These are phyloP conservation scores for Fragaria nilgerrensis DNA, from an alignment of 306 rosid species.

Conservation along the genomic window DNA sequence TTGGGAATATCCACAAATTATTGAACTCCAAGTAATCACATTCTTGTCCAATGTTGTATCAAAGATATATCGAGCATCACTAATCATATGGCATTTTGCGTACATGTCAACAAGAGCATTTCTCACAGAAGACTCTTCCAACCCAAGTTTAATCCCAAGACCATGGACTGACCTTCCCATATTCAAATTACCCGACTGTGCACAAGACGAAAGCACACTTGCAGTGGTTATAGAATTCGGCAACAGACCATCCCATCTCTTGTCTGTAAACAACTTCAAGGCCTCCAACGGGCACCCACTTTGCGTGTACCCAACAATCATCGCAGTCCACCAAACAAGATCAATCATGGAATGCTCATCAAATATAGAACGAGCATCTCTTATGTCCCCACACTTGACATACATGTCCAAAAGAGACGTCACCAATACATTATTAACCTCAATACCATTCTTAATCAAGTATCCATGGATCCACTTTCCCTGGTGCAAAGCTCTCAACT, in stretches of 20 bases:
- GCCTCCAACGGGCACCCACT: slow-evolving; percentile 52
- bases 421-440: slow-evolving; percentile 36
- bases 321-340: slow-evolving; percentile 77
- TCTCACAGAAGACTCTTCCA: slow-evolving; percentile 42
- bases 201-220: slow-evolving; percentile 73
- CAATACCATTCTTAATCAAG: slow-evolving; percentile 49
- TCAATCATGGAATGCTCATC: slow-evolving; percentile 44
- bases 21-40: slow-evolving; percentile 70
- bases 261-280: slow-evolving; percentile 41
- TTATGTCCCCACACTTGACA: slow-evolving; percentile 58
- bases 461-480: slow-evolving; percentile 76
- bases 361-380: slow-evolving; percentile 58
- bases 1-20: slow-evolving; percentile 65
- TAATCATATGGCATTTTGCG: slow-evolving; percentile 50
- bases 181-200: slow-evolving; percentile 35
- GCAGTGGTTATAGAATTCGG: slow-evolving; percentile 64
- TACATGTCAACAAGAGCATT: slow-evolving; percentile 74
- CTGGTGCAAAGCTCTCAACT: slow-evolving; percentile 57
- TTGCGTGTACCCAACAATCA: slow-evolving; percentile 75
- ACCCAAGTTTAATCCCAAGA: slow-evolving; percentile 48
- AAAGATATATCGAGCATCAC: slow-evolving; percentile 51
- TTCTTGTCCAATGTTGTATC: slow-evolving; percentile 41
- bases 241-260: slow-evolving; percentile 38
- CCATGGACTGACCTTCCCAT: slow-evolving; percentile 59
- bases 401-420: slow-evolving; percentile 64